A percentile compares a stretch with the other conserved stretches of the same genome.
Conservation (phyloP, 2,329 filamentous ascomycete genomes). For the Colletotrichum gloeosporioides region DNA sequence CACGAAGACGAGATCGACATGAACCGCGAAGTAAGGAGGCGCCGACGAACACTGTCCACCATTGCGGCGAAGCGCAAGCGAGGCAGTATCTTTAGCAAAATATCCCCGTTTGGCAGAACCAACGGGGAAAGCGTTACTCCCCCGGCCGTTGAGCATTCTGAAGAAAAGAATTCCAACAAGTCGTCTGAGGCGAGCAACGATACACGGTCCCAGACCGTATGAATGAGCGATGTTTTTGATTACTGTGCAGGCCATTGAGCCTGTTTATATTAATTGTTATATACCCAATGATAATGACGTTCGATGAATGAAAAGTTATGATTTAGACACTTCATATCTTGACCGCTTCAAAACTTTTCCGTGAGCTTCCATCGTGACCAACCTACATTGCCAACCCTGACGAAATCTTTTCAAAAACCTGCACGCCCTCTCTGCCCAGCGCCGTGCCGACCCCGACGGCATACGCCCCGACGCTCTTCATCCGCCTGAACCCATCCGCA, state of each 20-base stretch:
- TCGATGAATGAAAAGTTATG: slow-evolving; percentile 5
- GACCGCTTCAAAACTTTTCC: not conserved
- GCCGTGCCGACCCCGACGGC: slow-evolving; percentile 75
- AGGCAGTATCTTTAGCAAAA: slow-evolving; percentile 14
- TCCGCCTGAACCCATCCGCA: slow-evolving; percentile 64
- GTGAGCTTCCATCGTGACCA: not conserved
- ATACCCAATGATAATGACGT: slow-evolving; percentile 22
- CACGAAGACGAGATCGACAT: slow-evolving; percentile 14
- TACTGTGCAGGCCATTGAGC: not conserved
- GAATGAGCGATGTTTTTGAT: slow-evolving; percentile 1
- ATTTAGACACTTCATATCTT: not conserved
- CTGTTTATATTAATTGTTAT: slow-evolving; percentile 19
- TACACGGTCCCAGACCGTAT: slow-evolving; percentile 6
- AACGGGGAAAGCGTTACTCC: slow-evolving; percentile 16
- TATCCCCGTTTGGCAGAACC: slow-evolving; percentile 6
- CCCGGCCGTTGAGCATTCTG: slow-evolving; percentile 12
- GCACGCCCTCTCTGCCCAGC: slow-evolving; percentile 66
- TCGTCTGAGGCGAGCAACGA: slow-evolving; percentile 15
- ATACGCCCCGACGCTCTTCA: slow-evolving; percentile 69
- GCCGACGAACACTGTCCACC: not conserved
- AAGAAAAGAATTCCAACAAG: slow-evolving; percentile 16
- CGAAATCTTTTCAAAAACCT: slow-evolving; percentile 66
- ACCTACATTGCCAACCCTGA: not conserved
- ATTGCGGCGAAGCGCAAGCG: slow-evolving; percentile 12
- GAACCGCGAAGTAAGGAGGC: slow-evolving; percentile 2